phyloP scores from a whole-genome alignment of 192 early-diverging fungal genomes.

The Coemansia sp. region DNA sequence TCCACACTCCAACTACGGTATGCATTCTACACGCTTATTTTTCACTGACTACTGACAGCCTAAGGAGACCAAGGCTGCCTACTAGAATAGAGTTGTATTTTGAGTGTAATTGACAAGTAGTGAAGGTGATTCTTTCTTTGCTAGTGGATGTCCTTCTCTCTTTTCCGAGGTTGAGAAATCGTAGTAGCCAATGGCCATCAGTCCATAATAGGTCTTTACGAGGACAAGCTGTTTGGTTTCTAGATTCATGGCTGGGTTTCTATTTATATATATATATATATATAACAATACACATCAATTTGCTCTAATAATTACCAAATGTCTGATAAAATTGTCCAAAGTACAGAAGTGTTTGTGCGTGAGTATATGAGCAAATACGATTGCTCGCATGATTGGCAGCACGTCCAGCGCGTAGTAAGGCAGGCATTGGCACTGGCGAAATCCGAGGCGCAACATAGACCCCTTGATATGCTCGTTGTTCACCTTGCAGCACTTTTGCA shows the following conservation, averaged over 20 bases:
- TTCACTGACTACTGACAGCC: not conserved
- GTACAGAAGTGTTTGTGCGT: conserved; percentile 60
- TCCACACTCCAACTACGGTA: not conserved
- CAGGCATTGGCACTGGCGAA: conserved; percentile 54
- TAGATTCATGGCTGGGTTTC: too few species aligned
- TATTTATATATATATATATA: too few species aligned
- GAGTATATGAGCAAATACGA: conserved; percentile 68
- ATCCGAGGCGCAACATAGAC: conserved; percentile 25
- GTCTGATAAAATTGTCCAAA: not conserved
- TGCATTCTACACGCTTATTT: not conserved
- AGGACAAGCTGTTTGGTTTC: too few species aligned
- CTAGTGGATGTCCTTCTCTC: too few species aligned
- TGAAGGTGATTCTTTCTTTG: too few species aligned
- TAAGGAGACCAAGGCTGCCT: not conserved
- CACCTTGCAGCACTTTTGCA: conserved; percentile 71
- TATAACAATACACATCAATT: too few species aligned
- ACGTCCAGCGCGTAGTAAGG: conserved; percentile 68
- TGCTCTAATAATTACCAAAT: not conserved
- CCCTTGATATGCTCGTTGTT: conserved; percentile 61
- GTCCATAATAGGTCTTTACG: too few species aligned
- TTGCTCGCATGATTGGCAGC: conserved; percentile 71
- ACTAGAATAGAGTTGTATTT: too few species aligned
- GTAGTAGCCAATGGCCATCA: too few species aligned
- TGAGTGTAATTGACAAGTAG: too few species aligned
- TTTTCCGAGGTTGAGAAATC: too few species aligned